phyloP scores from a whole-genome alignment of 768 basidiomycete genomes.

The Strobilomyces echinocephalus region DNA sequence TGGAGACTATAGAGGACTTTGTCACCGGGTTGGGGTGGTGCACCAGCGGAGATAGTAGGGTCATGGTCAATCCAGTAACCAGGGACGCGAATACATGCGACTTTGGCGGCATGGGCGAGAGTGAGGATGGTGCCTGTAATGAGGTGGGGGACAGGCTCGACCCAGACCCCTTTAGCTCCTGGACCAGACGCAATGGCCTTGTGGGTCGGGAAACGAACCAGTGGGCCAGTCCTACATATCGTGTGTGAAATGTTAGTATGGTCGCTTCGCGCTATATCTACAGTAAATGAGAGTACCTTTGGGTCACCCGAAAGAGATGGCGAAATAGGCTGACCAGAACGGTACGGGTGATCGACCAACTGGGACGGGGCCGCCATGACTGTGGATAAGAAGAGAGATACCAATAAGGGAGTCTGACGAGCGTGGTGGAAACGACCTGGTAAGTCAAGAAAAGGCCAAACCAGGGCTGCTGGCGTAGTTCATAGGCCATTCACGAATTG shows the following conservation, averaged over 20 bases:
- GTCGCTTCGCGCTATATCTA: neutral
- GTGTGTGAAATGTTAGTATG: neutral
- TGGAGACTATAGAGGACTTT: conserved; percentile 34
- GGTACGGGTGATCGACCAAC: conserved; percentile 22
- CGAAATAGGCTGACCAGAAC: conserved; percentile 19
- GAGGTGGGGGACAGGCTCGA: conserved; percentile 30
- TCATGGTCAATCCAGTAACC: conserved; percentile 36
- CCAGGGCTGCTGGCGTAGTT: conserved; percentile 6
- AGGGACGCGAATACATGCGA: conserved; percentile 27
- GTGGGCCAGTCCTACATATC: conserved; percentile 14
- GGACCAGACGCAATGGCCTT: conserved; percentile 16
- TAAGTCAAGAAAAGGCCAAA: conserved; percentile 21
- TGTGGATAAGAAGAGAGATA: conserved; percentile 12
- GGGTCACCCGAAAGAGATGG: conserved; percentile 14
- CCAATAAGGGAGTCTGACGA: conserved; percentile 25
- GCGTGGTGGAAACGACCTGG: conserved; percentile 16
- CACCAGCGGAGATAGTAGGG: conserved; percentile 11
- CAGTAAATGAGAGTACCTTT: conserved; percentile 14
- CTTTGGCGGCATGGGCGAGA: conserved; percentile 26
- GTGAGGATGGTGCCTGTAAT: conserved; percentile 28
- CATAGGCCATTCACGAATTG: conserved; percentile 1
- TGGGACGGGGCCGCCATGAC: conserved; percentile 23
- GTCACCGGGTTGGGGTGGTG: conserved; percentile 24
- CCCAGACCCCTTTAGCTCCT: conserved; percentile 32
- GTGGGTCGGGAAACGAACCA: conserved; percentile 20